These are phyloP conservation scores for Whalleya microplaca DNA, from an alignment of 2,329 filamentous ascomycete species.

Conservation along the genomic window DNA sequence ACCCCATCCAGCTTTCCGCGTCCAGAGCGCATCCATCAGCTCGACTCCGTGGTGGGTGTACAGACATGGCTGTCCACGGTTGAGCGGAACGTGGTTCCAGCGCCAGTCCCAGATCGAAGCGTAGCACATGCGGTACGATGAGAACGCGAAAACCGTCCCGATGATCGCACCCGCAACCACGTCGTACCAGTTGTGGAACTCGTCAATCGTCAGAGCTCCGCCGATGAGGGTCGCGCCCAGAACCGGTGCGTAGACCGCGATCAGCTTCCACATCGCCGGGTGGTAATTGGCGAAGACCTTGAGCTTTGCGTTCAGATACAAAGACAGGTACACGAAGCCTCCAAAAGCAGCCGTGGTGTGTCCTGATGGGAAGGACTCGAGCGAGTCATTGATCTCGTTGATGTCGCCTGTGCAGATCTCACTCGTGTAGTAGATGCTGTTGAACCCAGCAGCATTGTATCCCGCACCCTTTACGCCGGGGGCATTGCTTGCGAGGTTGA, in stretches of 20 bases:
- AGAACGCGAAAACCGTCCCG: constrained; percentile 67
- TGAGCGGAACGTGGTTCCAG: constrained; percentile 66
- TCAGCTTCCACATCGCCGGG: constrained; percentile 73
- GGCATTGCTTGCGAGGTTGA: constrained; percentile 46
- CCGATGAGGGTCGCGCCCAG: constrained; percentile 70
- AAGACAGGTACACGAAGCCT: constrained; percentile 69
- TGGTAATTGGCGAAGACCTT: constrained; percentile 77
- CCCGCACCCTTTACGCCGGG: constrained; percentile 45
- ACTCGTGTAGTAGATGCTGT: constrained; percentile 68
- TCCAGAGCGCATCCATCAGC: constrained; percentile 60
- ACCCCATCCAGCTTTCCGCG: constrained; percentile 65
- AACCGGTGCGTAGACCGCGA: constrained; percentile 66
- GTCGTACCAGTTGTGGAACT: constrained; percentile 78
- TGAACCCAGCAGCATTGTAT: constrained; percentile 57
- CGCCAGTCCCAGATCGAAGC: constrained; percentile 70
- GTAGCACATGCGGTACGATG: constrained; percentile 69
- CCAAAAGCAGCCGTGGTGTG: constrained; percentile 76
- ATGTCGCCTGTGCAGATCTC: constrained; percentile 71
- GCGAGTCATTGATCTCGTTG: constrained; percentile 67
- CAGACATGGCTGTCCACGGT: constrained; percentile 58
- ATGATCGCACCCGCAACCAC: constrained; percentile 68
- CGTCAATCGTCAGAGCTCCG: constrained; percentile 71
- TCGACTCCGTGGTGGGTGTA: constrained; percentile 49
- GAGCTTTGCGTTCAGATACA: constrained; percentile 79
- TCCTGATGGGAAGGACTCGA: constrained; percentile 74